Evolutionary conservation across 73 alveolate species (phyloP), one percentile per base, ranked within the genome.

Genomic region (Paramecium sexaurelia): DNA sequence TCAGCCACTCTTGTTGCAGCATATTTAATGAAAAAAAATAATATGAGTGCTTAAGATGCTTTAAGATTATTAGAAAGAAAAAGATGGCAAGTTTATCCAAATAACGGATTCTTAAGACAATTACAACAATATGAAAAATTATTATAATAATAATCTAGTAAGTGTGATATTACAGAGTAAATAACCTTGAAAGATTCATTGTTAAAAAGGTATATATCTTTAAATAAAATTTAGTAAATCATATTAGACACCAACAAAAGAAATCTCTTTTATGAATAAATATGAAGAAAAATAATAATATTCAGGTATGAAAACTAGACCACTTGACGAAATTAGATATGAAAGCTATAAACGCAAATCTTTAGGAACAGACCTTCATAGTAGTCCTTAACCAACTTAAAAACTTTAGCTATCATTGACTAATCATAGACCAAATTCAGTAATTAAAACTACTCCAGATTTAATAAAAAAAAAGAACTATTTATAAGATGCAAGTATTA

Each of bases 101-200:
- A 95, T 85, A 43, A 67, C n/a, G 96, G 97, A 55, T 95, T 95
- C 75, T 84, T 95, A 43, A 84, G 92, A 75, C 93, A 95, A 85
- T 86, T 95, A 61, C 85, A 92, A 73, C 92, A 91, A 75, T 95
- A 68, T 87, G 95, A 95, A 67, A 51, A 51, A 55, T 82, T 29
- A 33, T 26, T 84, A 15, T 15, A 24, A 85, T 57, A 73, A 73
- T n/a, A 73, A 73, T 17, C 22, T 36, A 73, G 35, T 73, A 39
- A 39, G 19, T n/a, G 33, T 73, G 57, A 35, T n/a, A 71, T 11
- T 6, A 24, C 22, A 10, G 66, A 51, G 1, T 32, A 9, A n/a
- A 17, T 66, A 32, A 7, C 57, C 2, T 15, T 36, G 6, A 36
- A 22, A 17, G 57, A 33, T 15, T 39, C 87, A 33, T 73, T 20